Percentiles rank a stretch among this genome's conserved stretches.
Conservation (phyloP, 2,329 filamentous ascomycete genomes). For the Cladosporium oxysporum region DNA sequence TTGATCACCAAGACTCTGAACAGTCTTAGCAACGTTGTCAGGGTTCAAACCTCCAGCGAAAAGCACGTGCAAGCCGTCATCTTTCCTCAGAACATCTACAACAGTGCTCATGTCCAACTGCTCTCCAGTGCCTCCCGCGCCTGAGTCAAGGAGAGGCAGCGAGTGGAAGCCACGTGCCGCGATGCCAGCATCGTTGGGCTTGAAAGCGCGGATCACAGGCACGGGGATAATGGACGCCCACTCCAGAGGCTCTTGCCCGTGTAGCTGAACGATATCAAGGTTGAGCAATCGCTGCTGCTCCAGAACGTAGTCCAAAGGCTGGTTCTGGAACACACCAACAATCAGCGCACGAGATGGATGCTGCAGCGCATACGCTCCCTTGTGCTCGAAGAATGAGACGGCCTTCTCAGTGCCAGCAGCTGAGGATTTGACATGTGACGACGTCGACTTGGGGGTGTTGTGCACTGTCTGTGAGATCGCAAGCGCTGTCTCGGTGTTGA, state of each 20-base stretch:
- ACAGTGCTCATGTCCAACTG: slow-evolving; percentile 72
- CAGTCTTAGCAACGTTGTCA: slow-evolving; percentile 70
- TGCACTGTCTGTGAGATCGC: slow-evolving; percentile 81
- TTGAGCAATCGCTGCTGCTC: slow-evolving; percentile 72
- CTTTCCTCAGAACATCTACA: slow-evolving; percentile 63
- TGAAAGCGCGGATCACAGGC: slow-evolving; percentile 85
- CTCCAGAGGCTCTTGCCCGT: slow-evolving; percentile 88
- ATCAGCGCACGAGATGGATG: slow-evolving; percentile 68
- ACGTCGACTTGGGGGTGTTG: slow-evolving; percentile 43
- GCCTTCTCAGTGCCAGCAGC: slow-evolving; percentile 32
- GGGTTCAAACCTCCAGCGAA: slow-evolving; percentile 83
- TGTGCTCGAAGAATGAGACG: slow-evolving; percentile 72
- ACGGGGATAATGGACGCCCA: slow-evolving; percentile 90
- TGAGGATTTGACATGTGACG: slow-evolving; percentile 5
- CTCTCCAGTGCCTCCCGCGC: slow-evolving; percentile 77
- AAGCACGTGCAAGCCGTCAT: slow-evolving; percentile 71
- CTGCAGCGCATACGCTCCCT: slow-evolving; percentile 47
- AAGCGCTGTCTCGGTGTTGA: slow-evolving; percentile 74
- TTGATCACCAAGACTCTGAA: slow-evolving; percentile 63
- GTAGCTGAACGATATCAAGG: slow-evolving; percentile 88
- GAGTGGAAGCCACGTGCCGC: slow-evolving; percentile 77
- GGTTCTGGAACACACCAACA: slow-evolving; percentile 92
- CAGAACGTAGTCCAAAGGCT: slow-evolving; percentile 79
- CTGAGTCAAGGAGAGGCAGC: slow-evolving; percentile 83
- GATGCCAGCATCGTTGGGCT: slow-evolving; percentile 71